Base-by-base conservation (phyloP, 441 rosid species). In the Daphne laureola region DNA sequence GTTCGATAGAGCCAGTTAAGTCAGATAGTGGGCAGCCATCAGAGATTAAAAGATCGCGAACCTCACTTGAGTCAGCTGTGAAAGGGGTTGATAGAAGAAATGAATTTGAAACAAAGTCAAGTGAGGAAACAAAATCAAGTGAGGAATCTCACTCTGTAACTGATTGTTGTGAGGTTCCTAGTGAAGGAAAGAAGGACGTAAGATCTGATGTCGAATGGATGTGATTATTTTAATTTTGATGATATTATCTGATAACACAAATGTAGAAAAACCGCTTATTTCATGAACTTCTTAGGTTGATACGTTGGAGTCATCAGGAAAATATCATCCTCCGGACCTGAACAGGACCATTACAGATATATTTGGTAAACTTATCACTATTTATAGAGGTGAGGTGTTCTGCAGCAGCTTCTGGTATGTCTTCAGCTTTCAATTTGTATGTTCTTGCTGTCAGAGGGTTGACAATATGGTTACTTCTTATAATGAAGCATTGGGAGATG, bases 311-410 rank as follows among this genome's bases (percentile, higher is more conserved):
- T 69, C 85, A 46, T 76, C 89, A 43, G 63, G 67, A 46, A 68
- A 49, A 11, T 80, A 81, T 74, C 76, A 70, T 43, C 97, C 96
- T 14, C 97, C 96, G 7, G 92, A 93, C 71, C 69, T 89, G 56
- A 89, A 93, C 78, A 74, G 73, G 71, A 83, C 80, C 58, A 80
- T 89, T 56, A 87, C 95, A 18, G 84, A 78, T 70, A 80, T 89
- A 68, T 92, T 92, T 66, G 94, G 96, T 54, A 89, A 89, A 71
- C 92, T 92, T 54, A 71, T 89, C 62, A 82, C 81, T 66, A 84
- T 89, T 66, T 92, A 89, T 55, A 80, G 97, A 67, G 97, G 98
- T 86, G 66, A 56, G 67, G 40, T 55, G 23, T 54, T 46, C 23
- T 57, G 26, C 53, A 31, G 26, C 12, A 31, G 23, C 41, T 50